A percentile compares a stretch with the other conserved stretches of the same genome.
Evolutionary conservation across 2,329 filamentous ascomycete genomes (phyloP).

Genomic region (Ophiostoma tasmaniense): DNA sequence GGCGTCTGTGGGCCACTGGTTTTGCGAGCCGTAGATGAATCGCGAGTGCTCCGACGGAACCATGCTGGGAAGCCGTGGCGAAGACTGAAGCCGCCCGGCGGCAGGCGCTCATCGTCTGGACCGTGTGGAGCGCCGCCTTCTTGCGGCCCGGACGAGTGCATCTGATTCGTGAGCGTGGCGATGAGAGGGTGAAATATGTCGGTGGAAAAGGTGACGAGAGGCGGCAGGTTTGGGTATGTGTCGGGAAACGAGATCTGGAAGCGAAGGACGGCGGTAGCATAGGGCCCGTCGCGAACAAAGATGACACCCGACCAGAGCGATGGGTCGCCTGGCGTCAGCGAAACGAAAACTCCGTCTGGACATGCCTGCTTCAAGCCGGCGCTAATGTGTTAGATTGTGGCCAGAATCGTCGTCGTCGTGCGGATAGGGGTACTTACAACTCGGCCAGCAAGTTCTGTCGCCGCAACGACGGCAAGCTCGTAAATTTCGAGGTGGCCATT

Average conservation of each 20-base stretch:
- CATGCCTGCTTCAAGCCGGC: constrained; percentile 72
- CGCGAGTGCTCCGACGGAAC: constrained; percentile 53
- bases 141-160: constrained; percentile 72
- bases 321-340: constrained; percentile 70
- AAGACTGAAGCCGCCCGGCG: constrained; percentile 83
- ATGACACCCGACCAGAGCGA: constrained; percentile 83
- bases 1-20: constrained; percentile 17
- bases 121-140: constrained; percentile 65
- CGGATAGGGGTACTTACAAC: constrained; percentile 50
- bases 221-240: constrained; percentile 69
- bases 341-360: constrained; percentile 81
- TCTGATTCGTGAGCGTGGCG: constrained; percentile 88
- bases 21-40: background rate
- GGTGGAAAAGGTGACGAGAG: constrained; percentile 77
- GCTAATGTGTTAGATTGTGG: constrained; percentile 37
- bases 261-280: constrained; percentile 75
- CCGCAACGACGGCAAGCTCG: constrained; percentile 48
- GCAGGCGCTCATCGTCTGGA: constrained; percentile 71
- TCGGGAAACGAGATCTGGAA: constrained; percentile 85
- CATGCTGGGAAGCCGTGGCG: constrained; percentile 84
- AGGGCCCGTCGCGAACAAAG: constrained; percentile 86
- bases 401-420: background rate
- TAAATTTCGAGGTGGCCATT: constrained; percentile 40
- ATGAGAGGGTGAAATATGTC: constrained; percentile 94
- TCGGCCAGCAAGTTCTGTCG: constrained; percentile 72